Evolutionary conservation across 306 rosid genomes (phyloP).

Genomic region (Rosa lucieae): DNA sequence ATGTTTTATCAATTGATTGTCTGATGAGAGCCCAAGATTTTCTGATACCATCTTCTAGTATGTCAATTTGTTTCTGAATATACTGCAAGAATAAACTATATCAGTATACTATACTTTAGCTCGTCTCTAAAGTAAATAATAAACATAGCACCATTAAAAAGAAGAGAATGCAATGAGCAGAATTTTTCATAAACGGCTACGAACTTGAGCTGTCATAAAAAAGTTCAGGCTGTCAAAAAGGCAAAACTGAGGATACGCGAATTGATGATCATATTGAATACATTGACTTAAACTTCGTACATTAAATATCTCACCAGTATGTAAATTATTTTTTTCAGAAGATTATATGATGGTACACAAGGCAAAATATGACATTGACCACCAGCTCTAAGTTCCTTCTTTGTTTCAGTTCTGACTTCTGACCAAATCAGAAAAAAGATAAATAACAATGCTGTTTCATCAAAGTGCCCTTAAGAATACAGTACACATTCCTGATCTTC

Average conservation of each 20-base stretch:
- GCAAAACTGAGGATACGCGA: background rate
- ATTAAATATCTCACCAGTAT: background rate
- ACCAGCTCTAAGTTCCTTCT: background rate
- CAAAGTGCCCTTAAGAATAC: background rate
- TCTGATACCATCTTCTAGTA: constrained; percentile 47
- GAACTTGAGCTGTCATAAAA: background rate
- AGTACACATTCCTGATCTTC: background rate
- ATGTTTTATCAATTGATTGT: constrained; percentile 19
- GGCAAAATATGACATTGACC: background rate
- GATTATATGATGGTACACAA: background rate
- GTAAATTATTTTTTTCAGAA: background rate
- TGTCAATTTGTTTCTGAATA: constrained; percentile 44
- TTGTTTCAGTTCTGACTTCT: background rate
- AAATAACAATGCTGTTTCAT: background rate
- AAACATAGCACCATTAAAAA: background rate
- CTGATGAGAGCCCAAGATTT: constrained; percentile 46
- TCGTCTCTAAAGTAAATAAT: background rate
- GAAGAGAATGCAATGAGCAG: background rate
- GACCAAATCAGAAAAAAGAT: background rate
- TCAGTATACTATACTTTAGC: constrained; percentile 1
- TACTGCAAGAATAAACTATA: constrained; percentile 41
- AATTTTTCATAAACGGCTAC: background rate
- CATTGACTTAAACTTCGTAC: background rate
- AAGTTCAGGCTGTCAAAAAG: background rate
- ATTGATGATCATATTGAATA: background rate